Evolutionary conservation across 495 filamentous ascomycete species (phyloP), one percentile per base, ranked within the genome.

Genomic region (Tuber brumale): DNA sequence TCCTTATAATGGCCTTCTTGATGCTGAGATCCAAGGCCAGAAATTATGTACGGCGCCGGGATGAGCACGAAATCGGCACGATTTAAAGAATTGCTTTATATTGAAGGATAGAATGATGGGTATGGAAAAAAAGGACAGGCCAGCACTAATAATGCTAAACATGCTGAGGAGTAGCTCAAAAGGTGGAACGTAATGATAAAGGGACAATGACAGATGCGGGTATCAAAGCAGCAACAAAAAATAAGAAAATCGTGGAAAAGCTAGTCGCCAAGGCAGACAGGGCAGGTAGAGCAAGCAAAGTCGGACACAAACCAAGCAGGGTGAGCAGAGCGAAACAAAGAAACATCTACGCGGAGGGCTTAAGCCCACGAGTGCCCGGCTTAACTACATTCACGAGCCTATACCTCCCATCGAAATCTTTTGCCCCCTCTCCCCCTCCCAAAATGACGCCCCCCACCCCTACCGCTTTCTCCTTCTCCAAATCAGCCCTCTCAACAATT

Each of bases 401-500:
- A 35, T 31, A 66, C 16, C 57, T 35, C 57, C 27, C 57, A 35
- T 66, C 57, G 14, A 66, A 66, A 35, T 16, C 57, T 18, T 66
- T 66, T 66, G 57, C 57, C 57, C 12, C 12, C 10, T 66, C 57
- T 35, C 27, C 16, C 27, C 27, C 57, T 18, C 12, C 27, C 57
- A 66, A 66, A 66, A 35, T 18, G 27, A 35, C 27, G 3, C 27
- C 31, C 18, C 14, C 57, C 16, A 66, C 57, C 12, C 57, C 57
- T 35, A 19, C 57, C 27, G 57, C 27, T 35, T 14, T 1, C 12
- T 35, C 57, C 27, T 66, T 66, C 57, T 66, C 57, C 57, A 66
- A 35, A 16, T 85, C 86, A 31, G 84, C 84, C n/a, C 83, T 83
- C 75, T 89, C 87, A 74, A 90, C 89, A 70, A 90, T 89, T 37